phyloP scores from a whole-genome alignment of 2,329 filamentous ascomycete species.

The Hypocreales sp. region DNA sequence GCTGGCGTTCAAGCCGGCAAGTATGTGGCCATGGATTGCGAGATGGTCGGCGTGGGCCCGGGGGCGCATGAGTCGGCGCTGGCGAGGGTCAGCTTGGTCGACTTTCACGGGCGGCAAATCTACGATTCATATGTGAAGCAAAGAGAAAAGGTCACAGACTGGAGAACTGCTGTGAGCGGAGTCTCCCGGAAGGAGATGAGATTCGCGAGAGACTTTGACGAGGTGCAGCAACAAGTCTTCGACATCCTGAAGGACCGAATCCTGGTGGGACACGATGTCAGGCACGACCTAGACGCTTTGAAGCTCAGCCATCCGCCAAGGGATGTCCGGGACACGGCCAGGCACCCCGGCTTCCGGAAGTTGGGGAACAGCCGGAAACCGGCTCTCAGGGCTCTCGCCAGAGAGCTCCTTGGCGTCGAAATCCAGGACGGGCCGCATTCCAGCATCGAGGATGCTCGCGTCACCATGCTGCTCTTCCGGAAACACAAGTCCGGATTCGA shows the following conservation, averaged over 20 bases:
- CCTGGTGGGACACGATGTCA: slow-evolving; percentile 70
- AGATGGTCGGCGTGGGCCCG: slow-evolving; percentile 86
- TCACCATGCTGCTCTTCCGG: slow-evolving; percentile 79
- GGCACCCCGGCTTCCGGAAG: slow-evolving; percentile 58
- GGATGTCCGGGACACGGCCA: slow-evolving; percentile 74
- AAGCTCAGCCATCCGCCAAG: slow-evolving; percentile 62
- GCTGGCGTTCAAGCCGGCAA: slow-evolving; percentile 59
- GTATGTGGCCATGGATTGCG: slow-evolving; percentile 88
- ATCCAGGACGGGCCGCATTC: slow-evolving; percentile 51
- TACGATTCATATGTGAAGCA: slow-evolving; percentile 89
- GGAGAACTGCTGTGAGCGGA: slow-evolving; percentile 76
- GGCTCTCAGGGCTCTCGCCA: slow-evolving; percentile 42
- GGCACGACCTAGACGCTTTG: slow-evolving; percentile 63
- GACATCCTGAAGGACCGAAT: slow-evolving; percentile 55
- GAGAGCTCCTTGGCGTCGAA: slow-evolving; percentile 40
- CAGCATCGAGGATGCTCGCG: slow-evolving; percentile 66
- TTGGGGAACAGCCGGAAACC: slow-evolving; percentile 54
- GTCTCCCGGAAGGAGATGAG: slow-evolving; percentile 61
- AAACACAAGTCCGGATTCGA: slow-evolving; percentile 78
- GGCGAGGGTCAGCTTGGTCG: slow-evolving; percentile 78
- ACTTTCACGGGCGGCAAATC: slow-evolving; percentile 82
- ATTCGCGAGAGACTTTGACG: slow-evolving; percentile 52
- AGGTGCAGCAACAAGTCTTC: slow-evolving; percentile 60
- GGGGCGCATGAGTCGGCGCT: slow-evolving; percentile 58
- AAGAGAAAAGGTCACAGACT: slow-evolving; percentile 68